phyloP scores from a whole-genome alignment of 345 rosid species.

The Xanthoceras sorbifolium region DNA sequence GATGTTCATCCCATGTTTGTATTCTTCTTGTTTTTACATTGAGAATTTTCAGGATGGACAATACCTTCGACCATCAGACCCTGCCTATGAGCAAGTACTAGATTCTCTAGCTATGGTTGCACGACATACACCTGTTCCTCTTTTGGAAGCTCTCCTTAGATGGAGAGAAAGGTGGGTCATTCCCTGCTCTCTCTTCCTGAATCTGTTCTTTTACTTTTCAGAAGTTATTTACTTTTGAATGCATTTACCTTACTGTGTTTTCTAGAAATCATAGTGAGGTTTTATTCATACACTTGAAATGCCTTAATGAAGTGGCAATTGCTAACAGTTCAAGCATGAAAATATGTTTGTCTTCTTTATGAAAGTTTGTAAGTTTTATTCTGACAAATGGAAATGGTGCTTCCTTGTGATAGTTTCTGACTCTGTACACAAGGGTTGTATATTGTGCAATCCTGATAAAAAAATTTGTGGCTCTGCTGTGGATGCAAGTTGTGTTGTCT shows the following conservation, averaged over 20 bases:
- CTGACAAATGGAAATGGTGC: too few relatives aligned
- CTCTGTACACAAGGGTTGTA: too few relatives aligned
- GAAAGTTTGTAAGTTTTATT: too few relatives aligned
- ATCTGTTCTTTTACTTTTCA: background rate
- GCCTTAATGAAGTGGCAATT: background rate
- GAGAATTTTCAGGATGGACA: constrained; percentile 79
- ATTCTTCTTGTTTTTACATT: constrained; percentile 1
- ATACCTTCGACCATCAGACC: constrained; percentile 95
- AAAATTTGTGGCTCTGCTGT: too few relatives aligned
- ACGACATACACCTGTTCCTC: constrained; percentile 94
- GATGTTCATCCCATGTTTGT: constrained; percentile 13
- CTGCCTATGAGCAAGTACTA: constrained; percentile 95
- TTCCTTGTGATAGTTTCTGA: background rate
- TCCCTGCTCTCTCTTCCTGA: background rate
- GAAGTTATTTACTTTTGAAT: background rate
- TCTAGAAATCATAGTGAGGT: background rate
- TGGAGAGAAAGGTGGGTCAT: constrained; percentile 83
- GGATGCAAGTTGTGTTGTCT: too few relatives aligned
- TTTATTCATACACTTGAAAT: background rate
- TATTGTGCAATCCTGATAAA: too few relatives aligned
- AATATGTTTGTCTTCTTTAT: background rate
- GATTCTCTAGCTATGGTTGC: constrained; percentile 99
- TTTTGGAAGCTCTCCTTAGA: constrained; percentile 89
- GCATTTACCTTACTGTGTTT: background rate
- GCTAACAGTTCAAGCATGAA: background rate